Evolutionary conservation across 768 basidiomycete species (phyloP), one percentile per base, ranked within the genome.

Genomic region (Candolleomyces aberdarensis): DNA sequence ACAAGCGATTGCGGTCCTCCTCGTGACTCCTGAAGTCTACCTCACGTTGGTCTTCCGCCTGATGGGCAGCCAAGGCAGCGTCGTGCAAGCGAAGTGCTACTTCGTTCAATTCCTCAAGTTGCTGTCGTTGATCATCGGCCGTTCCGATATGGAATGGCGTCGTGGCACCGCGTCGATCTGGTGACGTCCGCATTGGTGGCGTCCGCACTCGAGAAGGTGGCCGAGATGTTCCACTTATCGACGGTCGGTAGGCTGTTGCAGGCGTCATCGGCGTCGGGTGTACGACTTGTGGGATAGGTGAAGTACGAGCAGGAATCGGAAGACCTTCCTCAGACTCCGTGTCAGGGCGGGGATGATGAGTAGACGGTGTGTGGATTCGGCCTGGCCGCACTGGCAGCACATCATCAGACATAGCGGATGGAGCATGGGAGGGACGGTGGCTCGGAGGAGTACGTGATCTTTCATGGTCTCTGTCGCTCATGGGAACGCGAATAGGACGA

Each of bases 41-140:
- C 59, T 92, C 90, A 10, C 91, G 83, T 50, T 76, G 76, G 26
- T 83, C 80, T 66, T 93, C 91, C 0, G 82, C 83, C 55, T 84
- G 83, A 40, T 82, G 79, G 0, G 85, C 82, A 2, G 78, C 78
- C 8, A 77, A 75, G 9, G 78, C 75, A 5, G 82, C 75, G 32
- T 82, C 75, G 3, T 78, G 75, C 13, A 91, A 68, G 20, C 79
- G 78, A 19, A 75, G 71, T 55, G 86, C 83, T 19, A 83, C 77
- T 0, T 84, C 85, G 10, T 80, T 79, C 26, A 92, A 76, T 19
- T 83, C 83, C 58, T 85, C 80, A 0, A 83, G 72, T 10, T 82
- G 82, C 50, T 81, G 80, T 39, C 85, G 79, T 56, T 83, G 82
- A 50, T 75, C 75, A 29, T 80, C 80, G 4, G 75, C 79, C 48